phyloP scores from a whole-genome alignment of 1,284 basidiomycete genomes.

The Ganoderma lingzhi region DNA sequence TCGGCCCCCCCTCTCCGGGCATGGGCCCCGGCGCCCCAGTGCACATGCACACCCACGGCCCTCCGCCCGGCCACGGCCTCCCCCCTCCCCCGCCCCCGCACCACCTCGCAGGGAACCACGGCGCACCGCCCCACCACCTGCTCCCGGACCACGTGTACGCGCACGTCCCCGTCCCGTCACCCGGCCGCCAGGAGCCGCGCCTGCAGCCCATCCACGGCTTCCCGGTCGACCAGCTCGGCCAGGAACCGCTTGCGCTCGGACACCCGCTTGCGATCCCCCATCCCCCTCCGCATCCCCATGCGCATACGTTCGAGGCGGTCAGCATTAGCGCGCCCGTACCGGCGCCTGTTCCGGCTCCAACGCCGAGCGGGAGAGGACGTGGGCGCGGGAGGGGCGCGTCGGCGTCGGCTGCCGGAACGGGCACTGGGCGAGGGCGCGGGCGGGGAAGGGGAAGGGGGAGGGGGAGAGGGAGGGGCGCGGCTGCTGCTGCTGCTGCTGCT shows the following conservation, averaged over 20 bases:
- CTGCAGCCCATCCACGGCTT: background rate
- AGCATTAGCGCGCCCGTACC: background rate
- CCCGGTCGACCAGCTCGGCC: background rate
- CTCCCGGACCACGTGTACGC: conserved; percentile 1
- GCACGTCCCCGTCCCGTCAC: conserved; percentile 1
- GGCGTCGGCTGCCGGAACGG: conserved; percentile 6
- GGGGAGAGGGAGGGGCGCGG: conserved; percentile 12
- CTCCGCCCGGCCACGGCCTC: conserved; percentile 1
- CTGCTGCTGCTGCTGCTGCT: conserved; percentile 12
- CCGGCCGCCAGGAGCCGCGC: background rate
- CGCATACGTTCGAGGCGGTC: conserved; percentile 14
- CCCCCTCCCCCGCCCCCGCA: conserved; percentile 10
- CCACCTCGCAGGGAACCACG: background rate
- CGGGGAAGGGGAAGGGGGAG: conserved; percentile 25
- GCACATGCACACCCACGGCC: background rate
- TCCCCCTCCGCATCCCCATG: conserved; percentile 9
- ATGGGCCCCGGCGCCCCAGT: background rate
- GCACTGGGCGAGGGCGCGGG: conserved; percentile 13
- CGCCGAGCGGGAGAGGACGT: conserved; percentile 5
- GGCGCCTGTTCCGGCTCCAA: background rate
- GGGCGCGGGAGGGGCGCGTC: conserved; percentile 8
- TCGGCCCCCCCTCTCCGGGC: conserved; percentile 11
- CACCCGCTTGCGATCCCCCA: conserved; percentile 14
- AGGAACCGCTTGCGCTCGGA: conserved; percentile 13
- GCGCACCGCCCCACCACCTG: background rate